Evolutionary conservation across 2,329 filamentous ascomycete species (phyloP).

Genomic region (Aspergillus japonicus): DNA sequence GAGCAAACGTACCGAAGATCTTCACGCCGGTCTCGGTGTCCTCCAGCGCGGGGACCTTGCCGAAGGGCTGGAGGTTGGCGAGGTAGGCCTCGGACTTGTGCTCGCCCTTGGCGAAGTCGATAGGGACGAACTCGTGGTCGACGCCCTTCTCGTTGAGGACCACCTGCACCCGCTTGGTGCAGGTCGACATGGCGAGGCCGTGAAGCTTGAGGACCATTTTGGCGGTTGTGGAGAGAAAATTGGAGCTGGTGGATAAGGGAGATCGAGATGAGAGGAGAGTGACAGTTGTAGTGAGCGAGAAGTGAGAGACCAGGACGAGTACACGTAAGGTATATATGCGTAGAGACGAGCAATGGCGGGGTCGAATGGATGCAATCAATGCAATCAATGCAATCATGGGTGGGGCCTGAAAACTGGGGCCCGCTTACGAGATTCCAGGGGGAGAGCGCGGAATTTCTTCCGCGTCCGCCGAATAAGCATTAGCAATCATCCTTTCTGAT

Average conservation of each 20-base stretch:
- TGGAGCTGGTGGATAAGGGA: neutral
- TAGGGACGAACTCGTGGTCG: slow-evolving; percentile 25
- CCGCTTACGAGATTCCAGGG: no score
- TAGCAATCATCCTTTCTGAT: no score
- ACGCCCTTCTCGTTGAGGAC: slow-evolving; percentile 32
- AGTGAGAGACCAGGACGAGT: neutral
- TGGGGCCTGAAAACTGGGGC: no score
- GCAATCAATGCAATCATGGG: no score
- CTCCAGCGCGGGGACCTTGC: slow-evolving; percentile 36
- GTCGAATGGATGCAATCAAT: no score
- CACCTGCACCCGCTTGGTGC: slow-evolving; percentile 26
- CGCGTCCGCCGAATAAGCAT: no score
- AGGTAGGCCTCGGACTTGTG: slow-evolving; percentile 28
- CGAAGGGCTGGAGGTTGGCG: slow-evolving; percentile 33
- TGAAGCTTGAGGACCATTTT: slow-evolving; percentile 35
- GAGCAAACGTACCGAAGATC: slow-evolving; percentile 10
- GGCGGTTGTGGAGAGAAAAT: neutral
- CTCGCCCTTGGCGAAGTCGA: slow-evolving; percentile 27
- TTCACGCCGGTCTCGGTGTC: slow-evolving; percentile 34
- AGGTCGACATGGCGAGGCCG: slow-evolving; percentile 25
- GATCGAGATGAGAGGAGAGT: neutral
- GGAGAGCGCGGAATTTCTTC: no score
- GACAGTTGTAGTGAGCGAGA: neutral
- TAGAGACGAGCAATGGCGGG: neutral
- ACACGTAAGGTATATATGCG: neutral